Base-by-base conservation (phyloP, 2,329 filamentous ascomycete genomes). In the Ophiostoma quercus region DNA sequence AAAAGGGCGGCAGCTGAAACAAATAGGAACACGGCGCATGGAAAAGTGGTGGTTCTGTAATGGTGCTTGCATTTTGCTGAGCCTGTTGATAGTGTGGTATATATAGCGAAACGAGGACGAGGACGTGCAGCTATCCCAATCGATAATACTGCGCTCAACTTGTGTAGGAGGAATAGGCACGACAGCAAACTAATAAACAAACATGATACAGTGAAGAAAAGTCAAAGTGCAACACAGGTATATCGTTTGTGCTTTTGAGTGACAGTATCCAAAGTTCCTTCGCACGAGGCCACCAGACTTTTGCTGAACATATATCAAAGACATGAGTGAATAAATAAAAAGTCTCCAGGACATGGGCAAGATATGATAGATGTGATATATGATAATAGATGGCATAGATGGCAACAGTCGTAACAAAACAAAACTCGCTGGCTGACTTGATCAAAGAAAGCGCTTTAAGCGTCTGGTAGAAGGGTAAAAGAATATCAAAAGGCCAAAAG, bases 401-500 rank as follows among this genome's bases (percentile, higher is more conserved):
- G 66, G 25, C 19, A 11, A 68, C 4, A 37, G 1, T 25, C 57
- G 14, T 32, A 25, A 43, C 25, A 37, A 29, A 22, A 25, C 22
- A 67, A 67, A 57, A 39, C 67, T 67, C 63, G 69, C 70, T 68
- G 16, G 69, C 67, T 67, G 19, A 65, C 47, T 41, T 29, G 12
- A 19, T 47, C 39, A 47, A 32, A 66, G 32, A 39, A 68, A 37
- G 60, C 69, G 8, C 22, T 65, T 7, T 47, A n/a, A 43, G 57
- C 34, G 37, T 32, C 62, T 60, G 54, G 22, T 47, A 39, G 25
- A 34, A 39, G 19, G n/a, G 29, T 16, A 6, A 37, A 22, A 37
- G 14, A 43, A 54, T 22, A 32, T n/a, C 43, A 54, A 32, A 39
- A 68, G 6, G 34, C 34, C 34, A 57, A 41, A 14, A 60, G 14